Evolutionary conservation across 495 filamentous ascomycete genomes (phyloP).

Genomic region (Astrothelium macrocarpum): DNA sequence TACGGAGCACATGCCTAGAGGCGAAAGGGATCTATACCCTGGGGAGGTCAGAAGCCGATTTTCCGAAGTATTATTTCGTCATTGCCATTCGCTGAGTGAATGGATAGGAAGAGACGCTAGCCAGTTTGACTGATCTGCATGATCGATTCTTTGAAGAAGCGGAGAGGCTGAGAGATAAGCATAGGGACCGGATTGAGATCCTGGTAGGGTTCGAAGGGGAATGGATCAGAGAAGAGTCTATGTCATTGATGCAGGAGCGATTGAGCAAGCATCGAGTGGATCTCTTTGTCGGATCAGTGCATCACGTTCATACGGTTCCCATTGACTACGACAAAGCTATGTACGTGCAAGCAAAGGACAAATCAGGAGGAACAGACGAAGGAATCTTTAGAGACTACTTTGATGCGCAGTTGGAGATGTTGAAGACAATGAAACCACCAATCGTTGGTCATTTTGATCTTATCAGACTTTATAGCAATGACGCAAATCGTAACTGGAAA

Average conservation of each 20-base stretch:
- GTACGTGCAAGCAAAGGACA: slow-evolving; percentile 53
- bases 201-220: slow-evolving; percentile 89
- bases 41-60: slow-evolving; percentile 58
- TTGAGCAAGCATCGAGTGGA: slow-evolving; percentile 57
- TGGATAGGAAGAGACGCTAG: slow-evolving; percentile 28
- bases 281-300: slow-evolving; percentile 83
- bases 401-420: slow-evolving; percentile 75
- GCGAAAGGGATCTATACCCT: slow-evolving; percentile 71
- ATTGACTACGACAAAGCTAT: slow-evolving; percentile 72
- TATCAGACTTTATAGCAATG: slow-evolving; percentile 66
- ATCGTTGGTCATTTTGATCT: slow-evolving; percentile 93
- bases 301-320: slow-evolving; percentile 75
- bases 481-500: slow-evolving; percentile 47
- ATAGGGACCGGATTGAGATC: slow-evolving; percentile 62
- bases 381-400: slow-evolving; percentile 70
- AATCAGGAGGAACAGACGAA: slow-evolving; percentile 57
- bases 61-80: background rate
- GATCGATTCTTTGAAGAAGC: slow-evolving; percentile 64
- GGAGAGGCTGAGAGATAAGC: slow-evolving; percentile 55
- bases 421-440: slow-evolving; percentile 58
- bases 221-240: slow-evolving; percentile 68
- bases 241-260: slow-evolving; percentile 46
- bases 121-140: slow-evolving; percentile 40
- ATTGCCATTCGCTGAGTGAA: background rate
- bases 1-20: slow-evolving; percentile 95